phyloP scores from a whole-genome alignment of 371 early-diverging fungal genomes.

The Actinomucor elegans region DNA sequence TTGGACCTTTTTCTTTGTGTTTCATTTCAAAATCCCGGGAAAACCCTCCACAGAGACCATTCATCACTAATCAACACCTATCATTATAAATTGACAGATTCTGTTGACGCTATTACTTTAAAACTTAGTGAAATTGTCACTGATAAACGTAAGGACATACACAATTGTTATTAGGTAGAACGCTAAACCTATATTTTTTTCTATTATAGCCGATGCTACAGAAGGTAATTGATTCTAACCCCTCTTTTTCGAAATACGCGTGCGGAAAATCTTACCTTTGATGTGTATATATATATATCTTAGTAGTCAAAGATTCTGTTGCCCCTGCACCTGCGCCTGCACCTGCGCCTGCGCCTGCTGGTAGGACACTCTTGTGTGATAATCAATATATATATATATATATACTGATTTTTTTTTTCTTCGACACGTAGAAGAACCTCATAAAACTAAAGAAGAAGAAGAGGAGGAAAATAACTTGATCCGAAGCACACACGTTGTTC shows the following conservation, averaged over 20 bases:
- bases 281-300: not conserved
- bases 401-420: too few species aligned
- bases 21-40: too few species aligned
- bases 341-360: not conserved
- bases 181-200: too few species aligned
- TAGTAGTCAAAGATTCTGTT: not conserved
- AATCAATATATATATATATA: too few species aligned
- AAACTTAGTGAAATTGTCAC: slow-evolving; percentile 37
- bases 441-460: not conserved
- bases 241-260: too few species aligned
- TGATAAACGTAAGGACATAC: slow-evolving; percentile 26
- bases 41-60: too few species aligned
- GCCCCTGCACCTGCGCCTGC: too few species aligned
- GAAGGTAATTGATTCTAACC: too few species aligned
- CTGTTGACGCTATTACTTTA: slow-evolving; percentile 28
- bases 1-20: too few species aligned
- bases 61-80: not conserved
- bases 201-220: not conserved
- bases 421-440: too few species aligned
- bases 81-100: slow-evolving; percentile 6
- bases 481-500: slow-evolving; percentile 67
- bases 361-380: too few species aligned
- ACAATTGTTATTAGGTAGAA: too few species aligned
- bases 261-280: not conserved
- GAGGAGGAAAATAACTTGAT: slow-evolving; percentile 35